A percentile compares a stretch with the other conserved stretches of the same genome.
phyloP scores from a whole-genome alignment of 805 yeast species.

The Teunomyces barrocoloradensis region DNA sequence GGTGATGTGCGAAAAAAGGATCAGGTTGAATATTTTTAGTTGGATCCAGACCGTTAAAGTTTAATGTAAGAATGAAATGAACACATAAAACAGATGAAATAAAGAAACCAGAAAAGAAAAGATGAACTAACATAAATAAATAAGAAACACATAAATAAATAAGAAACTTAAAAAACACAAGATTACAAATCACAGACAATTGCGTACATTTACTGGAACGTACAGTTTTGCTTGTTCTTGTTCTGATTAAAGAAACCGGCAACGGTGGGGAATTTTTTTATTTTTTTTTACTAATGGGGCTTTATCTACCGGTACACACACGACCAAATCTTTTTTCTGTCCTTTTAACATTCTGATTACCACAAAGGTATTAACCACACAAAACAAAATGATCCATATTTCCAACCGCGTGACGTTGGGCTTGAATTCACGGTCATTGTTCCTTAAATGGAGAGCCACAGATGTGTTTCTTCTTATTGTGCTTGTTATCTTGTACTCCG shows the following conservation, averaged over 20 bases:
- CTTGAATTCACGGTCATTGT: conserved; percentile 12
- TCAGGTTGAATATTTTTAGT: not conserved
- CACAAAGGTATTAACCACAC: not conserved
- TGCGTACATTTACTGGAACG: too few relatives aligned
- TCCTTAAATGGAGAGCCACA: conserved; percentile 22
- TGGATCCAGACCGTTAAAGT: not conserved
- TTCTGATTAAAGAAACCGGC: too few relatives aligned
- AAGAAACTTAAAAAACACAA: too few relatives aligned
- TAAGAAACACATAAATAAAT: too few relatives aligned
- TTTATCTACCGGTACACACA: not conserved
- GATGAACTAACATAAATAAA: too few relatives aligned
- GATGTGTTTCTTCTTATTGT: conserved; percentile 20
- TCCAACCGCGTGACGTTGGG: conserved; percentile 31
- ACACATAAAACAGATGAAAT: too few relatives aligned
- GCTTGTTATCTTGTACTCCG: conserved; percentile 20
- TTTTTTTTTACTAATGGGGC: too few relatives aligned
- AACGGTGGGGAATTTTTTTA: too few relatives aligned
- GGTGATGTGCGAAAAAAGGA: not conserved
- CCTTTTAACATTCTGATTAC: not conserved
- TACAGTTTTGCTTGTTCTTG: too few relatives aligned
- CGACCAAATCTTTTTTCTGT: not conserved
- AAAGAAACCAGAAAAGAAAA: too few relatives aligned
- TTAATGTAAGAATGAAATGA: not conserved
- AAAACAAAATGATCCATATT: not conserved
- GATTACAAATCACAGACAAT: too few relatives aligned